Percentiles rank a stretch among this genome's conserved stretches.
These are phyloP conservation scores for Dicorynia guianensis DNA, from an alignment of 306 rosid genomes.

Conservation along the genomic window DNA sequence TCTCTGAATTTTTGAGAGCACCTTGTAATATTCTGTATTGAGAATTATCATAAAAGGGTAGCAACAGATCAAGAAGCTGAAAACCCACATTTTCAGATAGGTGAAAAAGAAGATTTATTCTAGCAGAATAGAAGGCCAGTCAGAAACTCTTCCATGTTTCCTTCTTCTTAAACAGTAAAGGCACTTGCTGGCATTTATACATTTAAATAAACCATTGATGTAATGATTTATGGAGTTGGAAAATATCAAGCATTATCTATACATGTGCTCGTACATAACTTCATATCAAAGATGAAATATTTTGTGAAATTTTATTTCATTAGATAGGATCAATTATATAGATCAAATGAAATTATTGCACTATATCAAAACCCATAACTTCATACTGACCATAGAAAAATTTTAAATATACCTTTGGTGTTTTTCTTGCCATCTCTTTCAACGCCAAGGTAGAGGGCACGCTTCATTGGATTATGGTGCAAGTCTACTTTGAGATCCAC, in stretches of 20 bases:
- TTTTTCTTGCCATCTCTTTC: conserved; percentile 1
- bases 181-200: conserved; percentile 5
- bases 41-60: conserved; percentile 27
- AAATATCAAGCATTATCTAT: too few relatives aligned
- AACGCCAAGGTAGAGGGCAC: not conserved
- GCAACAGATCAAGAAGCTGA: conserved; percentile 34
- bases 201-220: conserved; percentile 19
- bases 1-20: conserved; percentile 40
- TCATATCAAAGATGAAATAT: too few relatives aligned
- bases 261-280: too few relatives aligned
- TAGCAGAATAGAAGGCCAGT: conserved; percentile 19
- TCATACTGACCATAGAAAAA: too few relatives aligned
- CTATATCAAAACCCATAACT: too few relatives aligned
- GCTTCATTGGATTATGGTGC: not conserved
- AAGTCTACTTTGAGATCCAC: not conserved
- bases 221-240: not conserved
- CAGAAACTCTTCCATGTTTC: not conserved
- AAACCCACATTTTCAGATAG: conserved; percentile 14
- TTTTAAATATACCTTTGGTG: too few relatives aligned
- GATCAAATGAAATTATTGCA: too few relatives aligned
- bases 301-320: too few relatives aligned
- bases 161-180: not conserved
- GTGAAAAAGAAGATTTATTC: not conserved
- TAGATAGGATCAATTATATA: too few relatives aligned
- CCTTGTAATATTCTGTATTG: conserved; percentile 41